Base-by-base conservation (phyloP, 148 eudicot species). In the Fallopia convolvulus region DNA sequence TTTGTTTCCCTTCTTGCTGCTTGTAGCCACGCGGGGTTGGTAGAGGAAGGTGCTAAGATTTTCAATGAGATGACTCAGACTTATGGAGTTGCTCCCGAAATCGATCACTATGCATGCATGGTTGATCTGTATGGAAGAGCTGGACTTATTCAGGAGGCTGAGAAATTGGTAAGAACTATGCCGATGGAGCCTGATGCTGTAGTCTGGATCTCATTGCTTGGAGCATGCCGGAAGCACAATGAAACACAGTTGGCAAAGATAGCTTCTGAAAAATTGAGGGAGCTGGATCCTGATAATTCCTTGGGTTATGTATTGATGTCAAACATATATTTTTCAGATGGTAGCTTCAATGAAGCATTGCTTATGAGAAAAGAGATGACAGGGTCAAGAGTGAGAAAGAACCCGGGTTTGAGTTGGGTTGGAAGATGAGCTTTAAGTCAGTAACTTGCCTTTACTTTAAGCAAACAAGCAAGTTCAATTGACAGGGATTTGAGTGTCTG, bases 21-120 rank as follows among this genome's bases (percentile, higher is more conserved):
- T 36, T 88, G 87, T 81, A 88, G 91, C 80, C 91, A 88, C 77
- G 83, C 84, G 14, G 91, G 91, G 36, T 41, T 86, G 89, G 85
- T 88, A 14, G 81, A 84, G 39, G 87, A 86, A 84, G 91, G 91
- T 8, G 76, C 48, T 7, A 75, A 70, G 48, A 74, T 84, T 49
- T 86, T 86, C 77, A 79, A 82, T 68, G 40, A 74, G 39, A 88
- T 88, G 89, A 42, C 41, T 3, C 70, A 47, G 42, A 83, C 77
- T 4, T 77, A 86, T 75, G 86, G 85, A 0, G 71, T 88, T 74
- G 83, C 47, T 78, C 88, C 86, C 75, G 83, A 84, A 48, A 87
- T 84, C 63, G 89, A 88, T 78, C 91, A 88, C 58, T 88, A 81
- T 72, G 91, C 89, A 4, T 86, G 88, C 73, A 86, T 88, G 81